Conservation (phyloP, 495 filamentous ascomycete genomes). For the Neurospora tetrasperma region DNA sequence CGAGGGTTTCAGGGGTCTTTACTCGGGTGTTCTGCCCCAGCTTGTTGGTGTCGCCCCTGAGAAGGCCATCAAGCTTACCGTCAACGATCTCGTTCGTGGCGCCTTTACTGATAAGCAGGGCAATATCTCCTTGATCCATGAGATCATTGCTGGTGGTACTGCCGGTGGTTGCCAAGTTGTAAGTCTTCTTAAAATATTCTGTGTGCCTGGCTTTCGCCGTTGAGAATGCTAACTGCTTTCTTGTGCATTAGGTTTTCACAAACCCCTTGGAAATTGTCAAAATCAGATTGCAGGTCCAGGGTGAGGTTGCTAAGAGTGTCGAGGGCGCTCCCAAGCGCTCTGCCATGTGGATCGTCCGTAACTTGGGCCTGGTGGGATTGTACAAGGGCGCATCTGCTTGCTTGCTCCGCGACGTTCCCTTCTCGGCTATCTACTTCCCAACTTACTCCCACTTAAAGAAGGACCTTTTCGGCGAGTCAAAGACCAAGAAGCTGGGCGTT, state of each 20-base stretch:
- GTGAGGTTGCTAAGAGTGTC: conserved; percentile 82
- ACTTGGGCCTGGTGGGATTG: conserved; percentile 86
- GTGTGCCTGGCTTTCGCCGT: background rate
- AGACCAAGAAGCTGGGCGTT: conserved; percentile 83
- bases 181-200: conserved; percentile 30
- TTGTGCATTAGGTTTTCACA: conserved; percentile 63
- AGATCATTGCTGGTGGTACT: conserved; percentile 79
- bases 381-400: conserved; percentile 98
- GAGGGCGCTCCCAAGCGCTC: conserved; percentile 78
- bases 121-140: conserved; percentile 58
- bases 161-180: conserved; percentile 96
- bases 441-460: conserved; percentile 89
- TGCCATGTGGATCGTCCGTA: conserved; percentile 94
- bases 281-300: conserved; percentile 95
- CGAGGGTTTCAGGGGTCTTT: conserved; percentile 80
- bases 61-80: conserved; percentile 97
- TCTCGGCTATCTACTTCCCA: conserved; percentile 98
- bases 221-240: conserved; percentile 10
- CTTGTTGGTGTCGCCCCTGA: conserved; percentile 94
- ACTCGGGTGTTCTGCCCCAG: conserved; percentile 90
- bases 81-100: conserved; percentile 84
- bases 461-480: conserved; percentile 84
- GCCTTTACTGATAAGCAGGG: conserved; percentile 67
- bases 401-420: conserved; percentile 89
- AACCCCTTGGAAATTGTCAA: conserved; percentile 99